Evolutionary conservation across 495 filamentous ascomycete species (phyloP).

Genomic region (Daldinia vernicosa): DNA sequence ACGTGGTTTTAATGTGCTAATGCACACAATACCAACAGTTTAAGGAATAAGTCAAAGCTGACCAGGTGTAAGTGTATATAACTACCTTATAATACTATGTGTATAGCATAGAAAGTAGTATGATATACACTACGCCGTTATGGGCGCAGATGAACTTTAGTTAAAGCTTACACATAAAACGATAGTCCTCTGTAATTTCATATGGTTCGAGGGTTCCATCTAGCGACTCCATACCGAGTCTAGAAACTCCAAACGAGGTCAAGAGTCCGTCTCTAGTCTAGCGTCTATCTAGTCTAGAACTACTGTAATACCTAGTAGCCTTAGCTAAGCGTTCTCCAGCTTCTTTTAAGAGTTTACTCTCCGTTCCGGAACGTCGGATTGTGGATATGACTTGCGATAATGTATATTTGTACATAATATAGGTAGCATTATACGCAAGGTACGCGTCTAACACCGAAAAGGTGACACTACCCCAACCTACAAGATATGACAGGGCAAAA

Average conservation of each 20-base stretch:
- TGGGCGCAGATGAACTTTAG: not conserved
- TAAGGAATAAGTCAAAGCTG: not conserved
- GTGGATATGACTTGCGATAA: conserved; percentile 16
- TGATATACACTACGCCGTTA: not conserved
- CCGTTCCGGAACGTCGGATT: conserved; percentile 27
- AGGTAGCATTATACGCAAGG: conserved; percentile 9
- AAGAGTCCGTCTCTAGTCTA: not conserved
- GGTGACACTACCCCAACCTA: not conserved
- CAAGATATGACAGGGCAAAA: not conserved
- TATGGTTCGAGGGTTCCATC: not conserved
- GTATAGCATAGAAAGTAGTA: not conserved
- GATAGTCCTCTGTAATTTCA: not conserved
- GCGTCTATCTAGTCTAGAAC: not conserved
- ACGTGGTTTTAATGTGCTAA: not conserved
- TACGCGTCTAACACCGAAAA: conserved; percentile 17
- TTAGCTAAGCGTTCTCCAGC: not conserved
- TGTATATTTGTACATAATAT: conserved; percentile 4
- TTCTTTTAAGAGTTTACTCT: conserved; percentile 5
- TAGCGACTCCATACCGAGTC: not conserved
- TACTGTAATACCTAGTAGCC: not conserved
- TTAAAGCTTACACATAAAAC: not conserved
- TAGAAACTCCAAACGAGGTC: not conserved
- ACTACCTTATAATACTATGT: not conserved
- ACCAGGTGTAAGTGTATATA: not conserved
- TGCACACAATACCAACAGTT: not conserved